Evolutionary conservation across 768 basidiomycete genomes (phyloP), one percentile per base, ranked within the genome.

Genomic region (Lactifluus hygrophoroides): DNA sequence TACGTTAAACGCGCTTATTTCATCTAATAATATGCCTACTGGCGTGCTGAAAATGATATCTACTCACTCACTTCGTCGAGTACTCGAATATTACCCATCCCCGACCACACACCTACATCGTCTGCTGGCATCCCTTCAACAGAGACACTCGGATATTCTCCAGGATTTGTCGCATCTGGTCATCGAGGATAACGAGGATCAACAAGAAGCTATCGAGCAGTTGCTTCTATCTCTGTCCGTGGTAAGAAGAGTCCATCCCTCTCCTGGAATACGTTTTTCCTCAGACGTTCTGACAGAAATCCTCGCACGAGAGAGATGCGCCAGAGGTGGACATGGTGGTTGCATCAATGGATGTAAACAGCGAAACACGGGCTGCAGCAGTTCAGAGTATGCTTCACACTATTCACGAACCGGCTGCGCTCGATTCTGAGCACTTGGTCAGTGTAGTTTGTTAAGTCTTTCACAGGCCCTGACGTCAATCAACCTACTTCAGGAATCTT

Each of bases 291-390:
- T 27, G 30, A 23, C 21, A 65, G 66, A 58, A 60, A 25, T 42
- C 56, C 5, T 45, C 60, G 0, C 62, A 51, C 3, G 23, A 45
- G 3, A 52, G 51, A n/a, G 59, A 53, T 14, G 43, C 58, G 1
- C 45, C 27, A 1, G 62, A 66, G 19, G n/a, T 56, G 11, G 69
- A 76, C 53, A 69, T 82, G 35, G 69, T 75, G 0, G 66, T 88
- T 13, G 82, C 81, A 0, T 82, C 87, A 3, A 74, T 80, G 14
- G 80, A 76, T 62, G 80, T 84, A 4, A 87, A 91, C 55, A 69
- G 77, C 5, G 78, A 76, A 19, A 76, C 81, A 25, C 83, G 92
- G 23, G 69, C 73, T 2, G 70, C 71, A 9, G 88, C 86, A 3
- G 80, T 92, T 5, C 77, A 77, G 44, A 74, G 77, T 30, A 71